These are phyloP conservation scores for Syzygium aromaticum DNA, from an alignment of 345 rosid genomes.

Conservation along the genomic window DNA sequence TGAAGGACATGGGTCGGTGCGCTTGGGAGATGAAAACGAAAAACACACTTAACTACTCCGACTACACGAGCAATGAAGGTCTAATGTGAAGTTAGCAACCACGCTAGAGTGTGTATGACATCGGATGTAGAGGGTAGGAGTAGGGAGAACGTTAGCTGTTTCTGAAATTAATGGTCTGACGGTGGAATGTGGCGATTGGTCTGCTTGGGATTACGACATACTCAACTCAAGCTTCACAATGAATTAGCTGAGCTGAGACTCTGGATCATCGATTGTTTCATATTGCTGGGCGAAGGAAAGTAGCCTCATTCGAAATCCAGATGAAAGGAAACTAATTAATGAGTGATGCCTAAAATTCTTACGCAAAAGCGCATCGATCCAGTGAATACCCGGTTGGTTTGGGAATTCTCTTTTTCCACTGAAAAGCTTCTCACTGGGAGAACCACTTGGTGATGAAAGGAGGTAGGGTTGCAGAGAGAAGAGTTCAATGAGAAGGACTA, in stretches of 20 bases:
- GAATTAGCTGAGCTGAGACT: neutral
- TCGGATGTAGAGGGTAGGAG: neutral
- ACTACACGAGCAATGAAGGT: neutral
- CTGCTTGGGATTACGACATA: neutral
- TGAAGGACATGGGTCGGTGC: neutral
- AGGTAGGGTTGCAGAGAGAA: neutral
- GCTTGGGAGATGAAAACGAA: neutral
- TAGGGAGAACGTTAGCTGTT: neutral
- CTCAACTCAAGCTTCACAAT: neutral
- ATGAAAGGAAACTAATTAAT: neutral
- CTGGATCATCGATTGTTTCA: neutral
- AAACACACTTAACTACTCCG: no score
- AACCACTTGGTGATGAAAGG: neutral
- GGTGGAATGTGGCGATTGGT: neutral
- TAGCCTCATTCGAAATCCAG: neutral
- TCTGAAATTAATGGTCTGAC: neutral
- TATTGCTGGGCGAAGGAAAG: neutral
- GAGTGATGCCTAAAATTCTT: neutral
- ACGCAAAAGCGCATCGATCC: neutral
- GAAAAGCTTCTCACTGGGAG: neutral
- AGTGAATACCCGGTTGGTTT: neutral
- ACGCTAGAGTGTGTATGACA: neutral
- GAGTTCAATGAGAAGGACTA: neutral
- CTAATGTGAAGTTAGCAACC: neutral
- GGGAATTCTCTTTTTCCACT: neutral